phyloP scores from a whole-genome alignment of 495 filamentous ascomycete species.

The Penicillium argentinense region DNA sequence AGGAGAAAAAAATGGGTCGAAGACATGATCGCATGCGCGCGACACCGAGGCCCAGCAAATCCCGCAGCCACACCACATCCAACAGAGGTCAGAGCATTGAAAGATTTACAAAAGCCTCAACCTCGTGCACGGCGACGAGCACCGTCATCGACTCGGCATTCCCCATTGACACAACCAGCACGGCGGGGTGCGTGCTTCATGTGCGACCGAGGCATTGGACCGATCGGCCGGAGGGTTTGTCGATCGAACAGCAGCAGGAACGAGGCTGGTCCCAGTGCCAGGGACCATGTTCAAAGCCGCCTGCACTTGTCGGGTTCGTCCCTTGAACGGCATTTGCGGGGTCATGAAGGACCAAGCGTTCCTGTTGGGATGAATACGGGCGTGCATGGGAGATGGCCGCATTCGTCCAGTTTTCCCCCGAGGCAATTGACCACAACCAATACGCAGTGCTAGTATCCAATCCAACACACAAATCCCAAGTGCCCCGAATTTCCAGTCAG shows the following conservation, averaged over 20 bases:
- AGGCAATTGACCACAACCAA: constrained; percentile 14
- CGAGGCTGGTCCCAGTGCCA: constrained; percentile 7
- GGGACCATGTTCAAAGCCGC: constrained; percentile 5
- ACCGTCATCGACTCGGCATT: constrained; percentile 5
- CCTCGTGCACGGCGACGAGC: not conserved
- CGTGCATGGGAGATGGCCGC: constrained; percentile 2
- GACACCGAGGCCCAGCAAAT: too few species aligned
- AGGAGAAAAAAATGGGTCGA: constrained; percentile 21
- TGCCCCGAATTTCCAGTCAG: not conserved
- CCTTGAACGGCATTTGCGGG: constrained; percentile 13
- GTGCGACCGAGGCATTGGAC: constrained; percentile 24
- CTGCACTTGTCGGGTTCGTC: constrained; percentile 4
- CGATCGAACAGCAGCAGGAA: constrained; percentile 16
- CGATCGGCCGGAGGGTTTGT: constrained; percentile 19
- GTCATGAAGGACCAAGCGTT: constrained; percentile 22
- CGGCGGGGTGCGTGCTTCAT: constrained; percentile 19
- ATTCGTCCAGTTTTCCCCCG: constrained; percentile 8
- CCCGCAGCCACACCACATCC: too few species aligned
- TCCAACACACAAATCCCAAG: not conserved
- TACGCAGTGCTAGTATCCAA: too few species aligned
- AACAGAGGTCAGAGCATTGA: too few species aligned
- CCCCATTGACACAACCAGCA: constrained; percentile 6
- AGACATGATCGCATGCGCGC: constrained; percentile 25
- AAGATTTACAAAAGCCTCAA: not conserved
- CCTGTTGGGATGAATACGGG: constrained; percentile 3